Percentiles rank a stretch among this genome's conserved stretches.
Evolutionary conservation across 495 filamentous ascomycete genomes (phyloP).

Genomic region (Penicillium taxi): DNA sequence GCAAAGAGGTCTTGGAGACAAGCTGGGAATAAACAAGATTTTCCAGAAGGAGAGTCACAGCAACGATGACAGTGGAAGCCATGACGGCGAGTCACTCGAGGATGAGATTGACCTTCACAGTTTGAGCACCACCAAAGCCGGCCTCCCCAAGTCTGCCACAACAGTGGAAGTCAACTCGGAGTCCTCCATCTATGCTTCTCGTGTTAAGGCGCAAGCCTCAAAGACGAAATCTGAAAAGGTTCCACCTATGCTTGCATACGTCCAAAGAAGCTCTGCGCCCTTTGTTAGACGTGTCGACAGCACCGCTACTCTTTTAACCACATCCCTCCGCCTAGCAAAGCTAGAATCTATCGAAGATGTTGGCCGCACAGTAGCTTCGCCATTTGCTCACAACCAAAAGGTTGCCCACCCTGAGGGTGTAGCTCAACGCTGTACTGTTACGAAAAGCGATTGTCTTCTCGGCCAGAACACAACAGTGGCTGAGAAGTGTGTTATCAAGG

Average conservation of each 20-base stretch:
- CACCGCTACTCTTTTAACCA: slow-evolving; percentile 64
- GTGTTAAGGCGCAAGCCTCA: slow-evolving; percentile 23
- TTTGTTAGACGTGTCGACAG: slow-evolving; percentile 85
- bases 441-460: slow-evolving; percentile 65
- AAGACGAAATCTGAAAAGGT: slow-evolving; percentile 19
- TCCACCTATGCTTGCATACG: slow-evolving; percentile 70
- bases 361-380: slow-evolving; percentile 49
- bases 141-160: slow-evolving; percentile 3
- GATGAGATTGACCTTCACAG: slow-evolving; percentile 55
- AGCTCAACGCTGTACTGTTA: slow-evolving; percentile 66
- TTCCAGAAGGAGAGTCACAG: slow-evolving; percentile 36
- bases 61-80: slow-evolving; percentile 26
- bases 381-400: slow-evolving; percentile 68
- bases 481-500: slow-evolving; percentile 77
- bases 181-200: slow-evolving; percentile 35
- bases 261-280: slow-evolving; percentile 49
- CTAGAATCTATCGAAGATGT: slow-evolving; percentile 59
- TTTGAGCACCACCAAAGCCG: slow-evolving; percentile 49
- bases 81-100: slow-evolving; percentile 41
- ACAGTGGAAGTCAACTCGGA: slow-evolving; percentile 3
- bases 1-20: slow-evolving; percentile 72
- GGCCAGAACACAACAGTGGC: slow-evolving; percentile 80
- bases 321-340: slow-evolving; percentile 82
- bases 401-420: slow-evolving; percentile 72
- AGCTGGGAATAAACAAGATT: slow-evolving; percentile 63